A percentile compares a stretch with the other conserved stretches of the same genome.
phyloP scores from a whole-genome alignment of 148 eudicot genomes.

The Heliamphora exappendiculata region DNA sequence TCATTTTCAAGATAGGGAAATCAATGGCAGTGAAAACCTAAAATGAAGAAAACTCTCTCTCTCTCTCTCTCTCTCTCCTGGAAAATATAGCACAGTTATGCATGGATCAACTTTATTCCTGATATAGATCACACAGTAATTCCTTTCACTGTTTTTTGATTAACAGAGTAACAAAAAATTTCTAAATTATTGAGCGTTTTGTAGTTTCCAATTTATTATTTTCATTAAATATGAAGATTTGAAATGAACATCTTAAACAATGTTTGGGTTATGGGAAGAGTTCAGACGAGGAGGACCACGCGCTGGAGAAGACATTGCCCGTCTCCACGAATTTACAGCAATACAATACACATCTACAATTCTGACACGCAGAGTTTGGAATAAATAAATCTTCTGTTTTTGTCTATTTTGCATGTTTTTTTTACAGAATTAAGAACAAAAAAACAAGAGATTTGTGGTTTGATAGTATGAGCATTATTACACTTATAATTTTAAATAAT shows the following conservation, averaged over 20 bases:
- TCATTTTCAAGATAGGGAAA: slow-evolving; percentile 37
- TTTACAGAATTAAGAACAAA: no score
- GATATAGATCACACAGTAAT: slow-evolving; percentile 11
- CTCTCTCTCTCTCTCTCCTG: slow-evolving; percentile 4
- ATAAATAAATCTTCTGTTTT: background rate
- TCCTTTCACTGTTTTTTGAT: background rate
- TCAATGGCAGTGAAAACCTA: slow-evolving; percentile 24
- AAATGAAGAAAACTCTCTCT: slow-evolving; percentile 6
- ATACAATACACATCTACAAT: slow-evolving; percentile 5
- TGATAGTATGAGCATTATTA: no score
- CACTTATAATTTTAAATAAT: no score
- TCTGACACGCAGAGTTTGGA: background rate
- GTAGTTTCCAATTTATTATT: slow-evolving; percentile 11
- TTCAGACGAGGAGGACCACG: slow-evolving; percentile 50
- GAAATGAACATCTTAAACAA: slow-evolving; percentile 5
- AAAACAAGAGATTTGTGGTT: no score
- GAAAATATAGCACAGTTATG: background rate
- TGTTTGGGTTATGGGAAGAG: slow-evolving; percentile 19
- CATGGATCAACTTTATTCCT: slow-evolving; percentile 9
- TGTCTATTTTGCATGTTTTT: background rate
- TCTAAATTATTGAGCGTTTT: slow-evolving; percentile 13
- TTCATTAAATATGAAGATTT: background rate
- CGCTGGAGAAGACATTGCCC: slow-evolving; percentile 47
- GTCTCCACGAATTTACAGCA: slow-evolving; percentile 36
- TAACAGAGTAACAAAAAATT: slow-evolving; percentile 8